These are phyloP conservation scores for Lentinus tigrinus DNA, from an alignment of 768 basidiomycete species.

Conservation along the genomic window DNA sequence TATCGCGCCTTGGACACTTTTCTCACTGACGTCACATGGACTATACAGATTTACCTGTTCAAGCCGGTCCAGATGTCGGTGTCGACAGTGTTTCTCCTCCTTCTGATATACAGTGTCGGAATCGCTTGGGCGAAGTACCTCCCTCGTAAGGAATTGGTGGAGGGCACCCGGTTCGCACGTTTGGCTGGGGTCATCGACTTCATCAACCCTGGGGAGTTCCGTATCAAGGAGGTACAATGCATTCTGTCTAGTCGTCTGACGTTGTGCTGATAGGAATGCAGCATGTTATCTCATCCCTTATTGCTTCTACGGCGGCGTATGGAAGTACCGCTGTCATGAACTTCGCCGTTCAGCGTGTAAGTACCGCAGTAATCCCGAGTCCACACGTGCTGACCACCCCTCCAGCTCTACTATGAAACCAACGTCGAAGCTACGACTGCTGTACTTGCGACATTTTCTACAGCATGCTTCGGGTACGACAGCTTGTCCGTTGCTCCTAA, in stretches of 20 bases:
- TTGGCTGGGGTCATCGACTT: constrained; percentile 43
- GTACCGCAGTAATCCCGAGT: constrained; percentile 1
- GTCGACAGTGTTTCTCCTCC: constrained; percentile 55
- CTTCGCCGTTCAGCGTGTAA: constrained; percentile 59
- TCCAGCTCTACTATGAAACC: constrained; percentile 58
- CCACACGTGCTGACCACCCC: background rate
- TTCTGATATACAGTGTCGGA: constrained; percentile 53
- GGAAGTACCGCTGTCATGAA: constrained; percentile 56
- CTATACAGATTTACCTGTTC: constrained; percentile 52
- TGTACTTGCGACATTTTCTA: constrained; percentile 61
- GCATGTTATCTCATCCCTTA: constrained; percentile 57
- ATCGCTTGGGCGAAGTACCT: constrained; percentile 49
- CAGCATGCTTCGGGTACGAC: constrained; percentile 58
- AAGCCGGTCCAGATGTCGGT: constrained; percentile 54
- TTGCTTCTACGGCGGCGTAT: constrained; percentile 54
- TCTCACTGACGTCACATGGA: background rate
- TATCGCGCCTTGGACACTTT: background rate
- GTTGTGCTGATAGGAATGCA: constrained; percentile 21
- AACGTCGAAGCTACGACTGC: constrained; percentile 54
- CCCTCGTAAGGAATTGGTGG: constrained; percentile 41
- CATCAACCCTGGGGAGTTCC: constrained; percentile 58
- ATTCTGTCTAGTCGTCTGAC: background rate
- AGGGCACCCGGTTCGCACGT: constrained; percentile 42
- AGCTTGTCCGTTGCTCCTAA: background rate
- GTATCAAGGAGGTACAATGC: constrained; percentile 53